Conservation (phyloP, 2,329 filamentous ascomycete genomes). For the Ceratocystis variospora region DNA sequence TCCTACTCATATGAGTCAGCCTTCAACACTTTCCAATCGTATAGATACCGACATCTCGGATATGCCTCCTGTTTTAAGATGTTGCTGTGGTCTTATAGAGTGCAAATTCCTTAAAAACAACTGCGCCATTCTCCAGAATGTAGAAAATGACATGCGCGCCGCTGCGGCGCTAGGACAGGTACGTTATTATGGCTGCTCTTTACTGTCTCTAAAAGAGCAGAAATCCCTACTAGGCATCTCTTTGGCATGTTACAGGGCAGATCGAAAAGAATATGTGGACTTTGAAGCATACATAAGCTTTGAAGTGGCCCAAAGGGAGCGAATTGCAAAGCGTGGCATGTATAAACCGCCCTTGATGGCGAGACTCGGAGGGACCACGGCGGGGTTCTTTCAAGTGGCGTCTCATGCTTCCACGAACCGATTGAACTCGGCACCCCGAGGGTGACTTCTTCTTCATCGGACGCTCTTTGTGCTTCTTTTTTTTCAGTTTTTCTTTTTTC, state of each 20-base stretch:
- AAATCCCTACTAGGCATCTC: background rate
- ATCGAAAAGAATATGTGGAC: background rate
- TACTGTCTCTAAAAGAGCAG: background rate
- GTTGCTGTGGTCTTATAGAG: slow-evolving; percentile 73
- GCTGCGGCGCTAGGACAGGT: slow-evolving; percentile 88
- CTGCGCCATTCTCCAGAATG: slow-evolving; percentile 57
- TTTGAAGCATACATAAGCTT: slow-evolving; percentile 5
- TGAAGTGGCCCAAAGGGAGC: slow-evolving; percentile 6
- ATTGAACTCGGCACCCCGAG: no score
- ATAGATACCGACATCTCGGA: slow-evolving; percentile 14
- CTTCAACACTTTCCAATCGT: background rate
- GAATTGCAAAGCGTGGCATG: slow-evolving; percentile 9
- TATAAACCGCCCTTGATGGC: background rate
- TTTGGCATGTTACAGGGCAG: slow-evolving; percentile 3
- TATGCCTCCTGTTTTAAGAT: slow-evolving; percentile 35
- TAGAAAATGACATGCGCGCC: slow-evolving; percentile 77
- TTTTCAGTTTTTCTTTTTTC: no score
- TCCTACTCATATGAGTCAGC: slow-evolving; percentile 3
- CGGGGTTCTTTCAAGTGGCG: background rate
- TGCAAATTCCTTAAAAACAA: slow-evolving; percentile 76
- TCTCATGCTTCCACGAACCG: no score
- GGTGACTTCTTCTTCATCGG: background rate
- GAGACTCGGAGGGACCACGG: background rate
- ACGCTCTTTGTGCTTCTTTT: background rate
- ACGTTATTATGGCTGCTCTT: slow-evolving; percentile 31